Evolutionary conservation across 768 basidiomycete species (phyloP), one percentile per base, ranked within the genome.

Genomic region (Tulasnella sp.): DNA sequence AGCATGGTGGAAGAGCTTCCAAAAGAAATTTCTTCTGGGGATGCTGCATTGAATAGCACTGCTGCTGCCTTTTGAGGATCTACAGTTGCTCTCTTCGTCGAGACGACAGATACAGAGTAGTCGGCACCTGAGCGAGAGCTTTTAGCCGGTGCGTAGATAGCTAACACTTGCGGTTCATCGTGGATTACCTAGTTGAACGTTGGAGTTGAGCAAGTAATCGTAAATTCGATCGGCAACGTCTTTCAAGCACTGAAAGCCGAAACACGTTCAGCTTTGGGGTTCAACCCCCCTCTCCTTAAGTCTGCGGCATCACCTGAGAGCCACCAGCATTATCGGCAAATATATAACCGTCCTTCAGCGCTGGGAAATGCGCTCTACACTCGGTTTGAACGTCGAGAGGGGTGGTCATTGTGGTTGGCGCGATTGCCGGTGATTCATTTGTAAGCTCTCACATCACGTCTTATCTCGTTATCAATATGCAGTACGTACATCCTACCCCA

Each of bases 251-350:
- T 82, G 74, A 23, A 72, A 42, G 26, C 18, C 20, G 44, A 46
- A 32, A 61, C 35, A 26, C 29, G 46, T 32, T 18, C 44, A n/a
- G 13, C 39, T 26, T 1, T 78, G 29, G 23, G 2, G 32, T 26
- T 18, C 46, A 29, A 51, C 69, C 10, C 20, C n/a, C 23, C 16
- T 75, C 26, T 61, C n/a, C n/a, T 26, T 23, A 40, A 26, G 3
- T 7, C n/a, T n/a, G 71, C 29, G 40, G 32, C 23, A 35, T 44
- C 61, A 81, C 88, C 82, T 90, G 92, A 3, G 92, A 92, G 10
- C 92, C 92, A 0, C 92, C 92, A 0, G 92, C 93, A 79, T 92
- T 93, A 84, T 93, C 92, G 3, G 87, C 93, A 81, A 88, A 93
- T 18, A 77, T 87, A 81, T 86, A 93, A 1, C 89, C 90, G 0